These are phyloP conservation scores for Bonnemaisonia californica DNA, from an alignment of 31 red algal genomes.

Conservation along the genomic window DNA sequence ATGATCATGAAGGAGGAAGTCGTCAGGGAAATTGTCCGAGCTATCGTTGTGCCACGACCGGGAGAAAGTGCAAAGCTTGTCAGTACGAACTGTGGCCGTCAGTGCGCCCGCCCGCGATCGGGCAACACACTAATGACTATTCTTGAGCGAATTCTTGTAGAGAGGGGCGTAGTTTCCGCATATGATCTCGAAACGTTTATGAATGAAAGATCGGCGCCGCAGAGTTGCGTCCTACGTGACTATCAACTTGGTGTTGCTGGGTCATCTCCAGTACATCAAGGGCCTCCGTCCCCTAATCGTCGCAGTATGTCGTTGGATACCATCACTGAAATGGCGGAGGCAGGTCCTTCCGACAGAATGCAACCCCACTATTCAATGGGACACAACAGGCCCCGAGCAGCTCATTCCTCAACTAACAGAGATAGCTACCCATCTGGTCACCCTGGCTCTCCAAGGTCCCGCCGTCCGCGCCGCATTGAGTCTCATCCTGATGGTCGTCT, in stretches of 20 bases:
- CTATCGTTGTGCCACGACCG: neutral
- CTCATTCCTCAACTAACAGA: neutral
- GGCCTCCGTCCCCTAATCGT: neutral
- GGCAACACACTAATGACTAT: neutral
- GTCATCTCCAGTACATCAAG: neutral
- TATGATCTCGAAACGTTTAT: conserved; percentile 35
- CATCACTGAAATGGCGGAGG: neutral
- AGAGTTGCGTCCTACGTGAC: neutral
- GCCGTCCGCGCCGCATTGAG: neutral
- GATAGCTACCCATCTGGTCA: neutral
- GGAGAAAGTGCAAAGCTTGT: neutral
- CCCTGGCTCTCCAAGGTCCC: neutral
- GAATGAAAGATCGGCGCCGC: conserved; percentile 23
- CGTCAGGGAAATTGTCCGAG: neutral
- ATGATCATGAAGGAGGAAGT: neutral
- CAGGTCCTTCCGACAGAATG: neutral
- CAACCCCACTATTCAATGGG: neutral
- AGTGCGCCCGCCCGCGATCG: neutral
- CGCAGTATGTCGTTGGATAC: conserved; percentile 22
- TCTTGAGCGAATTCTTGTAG: neutral
- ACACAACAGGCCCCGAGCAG: neutral
- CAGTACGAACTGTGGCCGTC: neutral
- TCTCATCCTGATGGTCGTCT: conserved; percentile 13
- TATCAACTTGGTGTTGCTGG: neutral
- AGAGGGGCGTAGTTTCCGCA: neutral